A percentile compares a stretch with the other conserved stretches of the same genome.
phyloP scores from a whole-genome alignment of 139 green algal species.

The Chlamydomonas asymmetrica region DNA sequence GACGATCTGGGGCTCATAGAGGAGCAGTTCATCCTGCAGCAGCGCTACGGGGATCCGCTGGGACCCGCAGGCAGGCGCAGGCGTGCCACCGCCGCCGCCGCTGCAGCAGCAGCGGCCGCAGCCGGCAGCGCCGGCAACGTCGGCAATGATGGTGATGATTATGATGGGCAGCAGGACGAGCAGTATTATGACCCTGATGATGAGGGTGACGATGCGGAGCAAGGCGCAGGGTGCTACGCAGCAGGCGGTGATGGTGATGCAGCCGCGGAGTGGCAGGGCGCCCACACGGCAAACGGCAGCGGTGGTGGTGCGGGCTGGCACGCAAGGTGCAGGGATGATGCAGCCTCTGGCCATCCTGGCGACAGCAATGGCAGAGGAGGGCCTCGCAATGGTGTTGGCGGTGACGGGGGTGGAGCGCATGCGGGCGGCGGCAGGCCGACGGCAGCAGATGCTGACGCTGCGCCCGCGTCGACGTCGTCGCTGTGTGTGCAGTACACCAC shows the following conservation, averaged over 20 bases:
- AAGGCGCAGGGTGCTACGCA: background rate
- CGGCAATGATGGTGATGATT: background rate
- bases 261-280: background rate
- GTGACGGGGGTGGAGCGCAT: too few relatives aligned
- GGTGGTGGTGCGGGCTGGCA: background rate
- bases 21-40: background rate
- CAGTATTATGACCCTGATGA: too few relatives aligned
- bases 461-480: slow-evolving; percentile 9
- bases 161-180: too few relatives aligned
- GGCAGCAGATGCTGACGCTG: background rate
- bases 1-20: too few relatives aligned
- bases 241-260: slow-evolving; percentile 17
- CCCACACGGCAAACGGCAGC: background rate
- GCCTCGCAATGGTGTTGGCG: too few relatives aligned
- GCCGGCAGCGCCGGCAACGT: background rate
- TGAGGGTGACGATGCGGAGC: background rate
- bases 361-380: too few relatives aligned
- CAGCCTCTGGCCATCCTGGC: too few relatives aligned
- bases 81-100: background rate
- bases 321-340: too few relatives aligned
- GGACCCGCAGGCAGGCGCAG: background rate
- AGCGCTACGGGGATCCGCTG: background rate
- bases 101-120: background rate
- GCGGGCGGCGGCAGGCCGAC: background rate
- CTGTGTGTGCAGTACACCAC: slow-evolving; percentile 59